Percentiles rank a stretch among this genome's conserved stretches.
These are phyloP conservation scores for Trichomonas vaginalis DNA, from an alignment of 208 protist genomes.

Conservation along the genomic window DNA sequence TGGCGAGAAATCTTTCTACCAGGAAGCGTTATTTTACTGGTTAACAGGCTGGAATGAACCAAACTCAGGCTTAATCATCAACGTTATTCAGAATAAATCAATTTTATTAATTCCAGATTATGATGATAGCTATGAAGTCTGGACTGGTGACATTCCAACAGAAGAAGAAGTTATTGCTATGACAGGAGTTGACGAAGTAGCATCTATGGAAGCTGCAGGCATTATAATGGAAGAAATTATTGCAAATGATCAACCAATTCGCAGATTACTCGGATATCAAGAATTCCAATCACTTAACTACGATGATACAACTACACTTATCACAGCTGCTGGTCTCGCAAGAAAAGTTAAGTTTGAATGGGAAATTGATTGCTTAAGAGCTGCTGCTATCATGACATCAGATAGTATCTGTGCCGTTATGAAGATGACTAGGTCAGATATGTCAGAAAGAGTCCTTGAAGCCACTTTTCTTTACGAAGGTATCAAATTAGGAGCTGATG, in stretches of 20 bases:
- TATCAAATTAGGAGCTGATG: neutral
- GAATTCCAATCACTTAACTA: no score
- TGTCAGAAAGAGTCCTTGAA: constrained; percentile 11
- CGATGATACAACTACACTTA: neutral
- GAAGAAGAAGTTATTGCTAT: neutral
- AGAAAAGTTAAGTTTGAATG: neutral
- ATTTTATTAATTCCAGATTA: neutral
- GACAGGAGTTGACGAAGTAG: neutral
- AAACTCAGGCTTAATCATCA: neutral
- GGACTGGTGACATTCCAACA: neutral
- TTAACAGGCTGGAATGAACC: neutral
- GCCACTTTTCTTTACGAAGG: neutral
- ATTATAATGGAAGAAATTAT: no score
- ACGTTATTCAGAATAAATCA: neutral
- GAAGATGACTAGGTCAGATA: neutral
- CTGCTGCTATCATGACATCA: neutral
- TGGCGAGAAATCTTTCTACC: neutral
- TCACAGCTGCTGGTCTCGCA: neutral
- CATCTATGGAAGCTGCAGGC: neutral
- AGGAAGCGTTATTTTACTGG: neutral
- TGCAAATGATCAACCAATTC: no score
- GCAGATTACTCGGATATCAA: no score
- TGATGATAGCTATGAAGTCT: neutral
- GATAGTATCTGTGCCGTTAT: neutral
- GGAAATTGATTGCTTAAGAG: neutral